A percentile compares a stretch with the other conserved stretches of the same genome.
Evolutionary conservation across 345 rosid species (phyloP).

Genomic region (Camelina neglecta): DNA sequence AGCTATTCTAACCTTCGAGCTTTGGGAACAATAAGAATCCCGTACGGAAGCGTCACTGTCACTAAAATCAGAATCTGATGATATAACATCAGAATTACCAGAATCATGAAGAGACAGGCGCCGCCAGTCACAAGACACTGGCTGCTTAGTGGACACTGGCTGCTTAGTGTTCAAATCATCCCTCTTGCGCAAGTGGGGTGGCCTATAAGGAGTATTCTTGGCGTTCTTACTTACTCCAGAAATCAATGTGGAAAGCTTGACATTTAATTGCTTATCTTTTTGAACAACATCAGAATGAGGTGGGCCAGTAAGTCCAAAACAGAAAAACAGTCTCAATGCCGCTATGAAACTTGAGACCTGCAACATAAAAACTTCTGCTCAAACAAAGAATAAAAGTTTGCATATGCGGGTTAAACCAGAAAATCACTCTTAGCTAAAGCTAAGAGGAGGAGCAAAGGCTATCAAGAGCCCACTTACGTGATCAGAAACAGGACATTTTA

Average conservation of each 20-base stretch:
- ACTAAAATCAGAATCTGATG: slow-evolving; percentile 92
- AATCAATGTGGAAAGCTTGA: slow-evolving; percentile 45
- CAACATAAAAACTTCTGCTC: slow-evolving; percentile 30
- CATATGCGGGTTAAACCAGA: slow-evolving; percentile 15
- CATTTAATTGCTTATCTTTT: slow-evolving; percentile 52
- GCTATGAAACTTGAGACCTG: slow-evolving; percentile 88
- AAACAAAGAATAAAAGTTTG: slow-evolving; percentile 25
- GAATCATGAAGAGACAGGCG: slow-evolving; percentile 55
- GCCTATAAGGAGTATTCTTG: slow-evolving; percentile 68
- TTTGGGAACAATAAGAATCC: slow-evolving; percentile 52
- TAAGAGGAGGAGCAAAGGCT: slow-evolving; percentile 17
- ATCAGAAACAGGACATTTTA: slow-evolving; percentile 70
- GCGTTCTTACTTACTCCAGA: slow-evolving; percentile 48
- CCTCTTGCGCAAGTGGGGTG: slow-evolving; percentile 90
- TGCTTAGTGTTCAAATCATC: slow-evolving; percentile 50
- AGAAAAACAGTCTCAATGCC: slow-evolving; percentile 70
- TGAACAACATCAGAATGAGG: slow-evolving; percentile 46
- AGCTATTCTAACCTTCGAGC: slow-evolving; percentile 81
- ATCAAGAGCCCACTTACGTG: slow-evolving; percentile 63
- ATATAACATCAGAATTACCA: slow-evolving; percentile 52
- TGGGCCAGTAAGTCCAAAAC: slow-evolving; percentile 66
- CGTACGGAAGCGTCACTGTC: slow-evolving; percentile 71
- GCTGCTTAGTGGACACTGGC: slow-evolving; percentile 33
- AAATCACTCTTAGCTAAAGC: slow-evolving; percentile 3
- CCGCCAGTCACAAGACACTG: slow-evolving; percentile 39